These are phyloP conservation scores for Podospora pseudocomata DNA, from an alignment of 495 filamentous ascomycete genomes.

Conservation along the genomic window DNA sequence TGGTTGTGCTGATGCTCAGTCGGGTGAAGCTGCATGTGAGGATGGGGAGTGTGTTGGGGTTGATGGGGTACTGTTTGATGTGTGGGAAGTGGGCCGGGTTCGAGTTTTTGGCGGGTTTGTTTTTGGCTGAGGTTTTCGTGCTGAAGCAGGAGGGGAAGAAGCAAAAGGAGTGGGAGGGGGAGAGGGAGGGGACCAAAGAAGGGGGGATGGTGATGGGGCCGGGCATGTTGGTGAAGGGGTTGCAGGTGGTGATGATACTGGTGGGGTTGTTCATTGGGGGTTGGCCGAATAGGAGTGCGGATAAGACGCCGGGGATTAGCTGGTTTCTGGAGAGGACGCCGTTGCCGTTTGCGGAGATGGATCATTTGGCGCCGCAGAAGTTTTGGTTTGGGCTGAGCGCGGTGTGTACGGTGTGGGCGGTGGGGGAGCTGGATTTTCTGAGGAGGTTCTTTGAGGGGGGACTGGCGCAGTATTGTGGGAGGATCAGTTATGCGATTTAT, in stretches of 20 bases:
- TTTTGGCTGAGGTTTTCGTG: constrained; percentile 57
- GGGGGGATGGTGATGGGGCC: background rate
- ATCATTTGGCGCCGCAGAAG: constrained; percentile 37
- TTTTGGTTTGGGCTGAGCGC: constrained; percentile 58
- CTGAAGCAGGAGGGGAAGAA: constrained; percentile 21
- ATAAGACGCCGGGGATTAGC: constrained; percentile 37
- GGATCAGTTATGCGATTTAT: constrained; percentile 59
- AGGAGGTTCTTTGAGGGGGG: constrained; percentile 53
- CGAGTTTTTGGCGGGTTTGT: constrained; percentile 56
- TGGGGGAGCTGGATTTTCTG: constrained; percentile 49
- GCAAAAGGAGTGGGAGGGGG: constrained; percentile 16
- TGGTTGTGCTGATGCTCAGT: constrained; percentile 53
- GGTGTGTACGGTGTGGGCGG: constrained; percentile 52
- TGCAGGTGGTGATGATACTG: constrained; percentile 31
- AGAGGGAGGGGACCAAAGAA: constrained; percentile 11
- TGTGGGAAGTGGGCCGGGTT: constrained; percentile 58
- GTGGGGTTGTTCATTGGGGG: constrained; percentile 42
- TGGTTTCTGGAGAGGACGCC: constrained; percentile 36
- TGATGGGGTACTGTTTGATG: constrained; percentile 55
- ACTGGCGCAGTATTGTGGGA: constrained; percentile 59
- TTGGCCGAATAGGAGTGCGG: constrained; percentile 42
- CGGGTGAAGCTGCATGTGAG: constrained; percentile 47
- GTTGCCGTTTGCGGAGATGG: constrained; percentile 31
- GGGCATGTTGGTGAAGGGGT: constrained; percentile 12
- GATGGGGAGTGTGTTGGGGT: constrained; percentile 39